Conservation (phyloP, 768 basidiomycete species). For the Galerina marginata region DNA sequence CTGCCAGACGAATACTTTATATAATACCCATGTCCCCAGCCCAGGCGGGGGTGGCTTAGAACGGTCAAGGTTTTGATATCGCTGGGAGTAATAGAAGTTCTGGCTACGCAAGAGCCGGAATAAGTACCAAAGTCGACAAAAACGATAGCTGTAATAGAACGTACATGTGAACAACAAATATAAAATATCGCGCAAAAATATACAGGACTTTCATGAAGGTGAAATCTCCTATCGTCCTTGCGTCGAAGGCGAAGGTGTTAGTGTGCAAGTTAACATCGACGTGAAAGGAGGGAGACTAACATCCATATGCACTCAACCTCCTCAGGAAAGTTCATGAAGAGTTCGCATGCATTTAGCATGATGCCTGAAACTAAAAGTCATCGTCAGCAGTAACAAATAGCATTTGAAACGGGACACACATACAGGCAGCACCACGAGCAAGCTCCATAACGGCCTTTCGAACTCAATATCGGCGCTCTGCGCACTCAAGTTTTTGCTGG, state of each 20-base stretch:
- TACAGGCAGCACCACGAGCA: conserved; percentile 11
- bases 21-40: conserved; percentile 1
- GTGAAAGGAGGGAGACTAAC: background rate
- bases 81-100: background rate
- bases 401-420: background rate
- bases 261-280: background rate
- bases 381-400: background rate
- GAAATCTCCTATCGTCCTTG: background rate
- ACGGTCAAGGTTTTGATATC: conserved; percentile 7
- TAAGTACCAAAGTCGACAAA: background rate
- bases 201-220: conserved; percentile 4
- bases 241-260: background rate
- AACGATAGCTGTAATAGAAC: background rate
- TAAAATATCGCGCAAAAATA: conserved; percentile 12
- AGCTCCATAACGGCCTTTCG: background rate
- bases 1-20: conserved; percentile 9
- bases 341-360: conserved; percentile 9
- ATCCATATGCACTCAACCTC: conserved; percentile 15
- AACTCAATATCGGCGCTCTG: too few species aligned
- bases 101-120: background rate
- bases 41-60: conserved; percentile 4
- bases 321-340: conserved; percentile 4
- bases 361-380: background rate
- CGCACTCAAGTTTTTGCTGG: too few species aligned
- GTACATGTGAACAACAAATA: conserved; percentile 8